Evolutionary conservation across 2,329 filamentous ascomycete species (phyloP), one percentile per base, ranked within the genome.

Genomic region (Lecanicillium sp.): DNA sequence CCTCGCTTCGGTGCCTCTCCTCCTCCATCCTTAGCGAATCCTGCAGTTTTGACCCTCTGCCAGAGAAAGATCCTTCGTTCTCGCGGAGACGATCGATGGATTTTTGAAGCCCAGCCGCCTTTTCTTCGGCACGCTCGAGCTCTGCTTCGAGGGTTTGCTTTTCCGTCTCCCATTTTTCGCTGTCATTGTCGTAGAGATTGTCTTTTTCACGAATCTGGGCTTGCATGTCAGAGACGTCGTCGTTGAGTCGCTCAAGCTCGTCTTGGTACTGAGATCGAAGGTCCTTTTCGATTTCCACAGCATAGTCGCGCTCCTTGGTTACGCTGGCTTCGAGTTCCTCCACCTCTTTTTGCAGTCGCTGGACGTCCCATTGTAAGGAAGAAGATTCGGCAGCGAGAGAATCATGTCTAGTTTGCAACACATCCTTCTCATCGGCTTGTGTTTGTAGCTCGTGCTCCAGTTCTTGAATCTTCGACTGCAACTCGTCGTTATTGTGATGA

Each of bases 61-160:
- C 72, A 15, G 81, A 81, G 20, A 86, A 62, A 11, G 71, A 77
- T 13, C 81, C 78, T 54, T 87, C 81, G 2, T 72, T 68, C 50
- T 83, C 73, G 36, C 82, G 81, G 22, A 88, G 66, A 48, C 72
- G 77, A 45, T 85, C 78, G 42, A 89, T 79, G 1, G 81, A 84
- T 39, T 76, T 73, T 57, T 87, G 81, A 25, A 87, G 71, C 8
- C 79, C 77, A 10, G 66, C 62, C 3, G 79, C 80, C 49, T 79
- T 78, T 49, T 86, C 79, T 52, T 86, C 80, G 1, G 79, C 78
- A 40, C 74, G 72, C 35, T 79, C 71, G 39, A 76, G 77, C 49
- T 86, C 79, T 2, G 78, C 69, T 49, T 84, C 74, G 1, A 88
- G 62, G 29, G 71, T 73, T 25, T 77, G 74, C 50, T 71, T 79